Base-by-base conservation (phyloP, 768 basidiomycete species). In the Gelatoporia subvermispora region DNA sequence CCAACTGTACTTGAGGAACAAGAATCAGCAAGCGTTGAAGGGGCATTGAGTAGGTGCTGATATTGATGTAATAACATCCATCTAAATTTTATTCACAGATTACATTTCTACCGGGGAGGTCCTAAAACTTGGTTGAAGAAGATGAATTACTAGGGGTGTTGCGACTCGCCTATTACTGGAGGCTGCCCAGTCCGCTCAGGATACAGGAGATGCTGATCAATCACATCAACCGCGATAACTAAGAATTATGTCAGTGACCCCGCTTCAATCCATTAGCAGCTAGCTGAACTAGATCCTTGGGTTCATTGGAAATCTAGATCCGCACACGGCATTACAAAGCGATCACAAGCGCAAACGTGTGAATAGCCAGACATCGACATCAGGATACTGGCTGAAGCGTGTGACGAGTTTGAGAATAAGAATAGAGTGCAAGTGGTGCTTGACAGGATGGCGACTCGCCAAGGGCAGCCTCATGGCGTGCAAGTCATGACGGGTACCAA, bases 31-130 rank as follows among this genome's bases (percentile, higher is more conserved):
- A 65, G 62, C 51, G 54, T 68, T 22, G 48, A 52, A 13, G 43
- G 47, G 3, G 57, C 67, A 4, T 53, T 72, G 13, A 65, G 71
- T 70, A 47, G 45, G 63, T 50, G 17, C 3, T 39, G 8, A n/a
- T 10, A 4, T 2, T 11, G 49, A 7, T 21, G 3, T 31, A n/a
- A 1, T 41, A n/a, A 31, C 25, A 23, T 2, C 9, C 42, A 24
- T 47, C 28, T 18, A 11, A 38, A 24, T 34, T 40, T 37, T 22
- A n/a, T 21, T 16, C 42, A 43, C 40, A 72, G 70, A 72, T 48
- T 61, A 60, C 25, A 58, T 65, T 1, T 71, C 72, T 45, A 67
- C 64, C 0, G 61, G 65, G 9, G 48, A 20, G 2, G 36, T 51
- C 16, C 24, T 48, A 8, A 48, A 50, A 4, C 34, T 48, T 15